These are phyloP conservation scores for Phytophthora capsici DNA, from an alignment of 352 stramenopile species.

Conservation along the genomic window DNA sequence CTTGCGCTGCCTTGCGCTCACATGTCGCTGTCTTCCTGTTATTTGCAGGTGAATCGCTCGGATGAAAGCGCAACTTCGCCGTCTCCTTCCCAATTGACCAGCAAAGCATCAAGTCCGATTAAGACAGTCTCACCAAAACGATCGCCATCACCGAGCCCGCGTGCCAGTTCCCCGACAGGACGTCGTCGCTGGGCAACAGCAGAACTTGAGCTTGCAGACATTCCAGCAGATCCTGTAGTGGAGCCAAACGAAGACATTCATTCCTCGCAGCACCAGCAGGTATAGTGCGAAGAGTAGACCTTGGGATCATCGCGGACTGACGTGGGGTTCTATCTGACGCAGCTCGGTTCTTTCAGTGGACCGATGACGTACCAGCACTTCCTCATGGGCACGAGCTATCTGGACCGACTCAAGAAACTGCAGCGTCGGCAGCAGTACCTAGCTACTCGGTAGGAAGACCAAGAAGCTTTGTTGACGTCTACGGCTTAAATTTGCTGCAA, in stretches of 20 bases:
- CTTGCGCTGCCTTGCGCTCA: constrained; percentile 2
- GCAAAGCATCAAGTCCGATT: not conserved
- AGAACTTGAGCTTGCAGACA: constrained; percentile 24
- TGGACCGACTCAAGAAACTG: constrained; percentile 42
- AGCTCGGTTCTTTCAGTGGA: constrained; percentile 22
- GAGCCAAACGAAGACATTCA: not conserved
- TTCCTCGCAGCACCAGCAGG: constrained; percentile 10
- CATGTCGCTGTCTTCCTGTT: constrained; percentile 5
- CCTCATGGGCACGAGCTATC: constrained; percentile 66
- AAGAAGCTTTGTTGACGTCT: too few species aligned
- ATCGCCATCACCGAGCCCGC: constrained; percentile 15
- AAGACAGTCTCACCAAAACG: not conserved
- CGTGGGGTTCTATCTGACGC: constrained; percentile 19
- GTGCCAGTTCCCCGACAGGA: constrained; percentile 9
- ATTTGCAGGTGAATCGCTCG: constrained; percentile 13
- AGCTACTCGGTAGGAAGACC: constrained; percentile 5
- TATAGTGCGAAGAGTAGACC: not conserved
- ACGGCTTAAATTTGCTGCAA: not conserved
- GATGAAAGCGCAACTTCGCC: constrained; percentile 4
- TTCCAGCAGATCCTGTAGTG: constrained; percentile 20
- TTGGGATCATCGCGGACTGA: constrained; percentile 8
- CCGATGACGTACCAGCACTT: constrained; percentile 49
- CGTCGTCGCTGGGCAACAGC: constrained; percentile 1
- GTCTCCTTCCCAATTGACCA: not conserved
- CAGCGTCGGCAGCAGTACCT: constrained; percentile 14